Evolutionary conservation across 1,139 yeast species (phyloP).

Genomic region (Taphrina pruni): DNA sequence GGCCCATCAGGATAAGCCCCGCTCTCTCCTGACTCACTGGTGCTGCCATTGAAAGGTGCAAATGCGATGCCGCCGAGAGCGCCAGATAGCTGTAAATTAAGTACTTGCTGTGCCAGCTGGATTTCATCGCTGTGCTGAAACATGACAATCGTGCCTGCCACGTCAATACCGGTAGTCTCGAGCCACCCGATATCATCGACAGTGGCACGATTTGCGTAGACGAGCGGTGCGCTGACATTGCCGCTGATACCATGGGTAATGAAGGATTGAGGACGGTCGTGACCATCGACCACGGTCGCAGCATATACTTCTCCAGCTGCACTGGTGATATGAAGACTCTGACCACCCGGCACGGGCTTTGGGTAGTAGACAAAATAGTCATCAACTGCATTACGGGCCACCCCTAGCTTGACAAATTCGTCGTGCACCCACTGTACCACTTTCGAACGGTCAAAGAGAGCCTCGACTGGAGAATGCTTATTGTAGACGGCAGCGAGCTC

Average conservation of each 20-base stretch:
- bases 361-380: conserved; percentile 30
- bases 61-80: conserved; percentile 65
- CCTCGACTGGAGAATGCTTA: conserved; percentile 15
- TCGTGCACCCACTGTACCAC: conserved; percentile 28
- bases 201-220: conserved; percentile 72
- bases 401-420: conserved; percentile 25
- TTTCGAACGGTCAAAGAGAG: conserved; percentile 10
- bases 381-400: conserved; percentile 35
- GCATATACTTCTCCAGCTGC: conserved; percentile 8
- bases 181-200: conserved; percentile 62
- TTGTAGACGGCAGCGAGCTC: conserved; percentile 9
- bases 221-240: conserved; percentile 59
- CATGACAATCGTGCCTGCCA: conserved; percentile 60
- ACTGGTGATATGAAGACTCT: conserved; percentile 14
- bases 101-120: conserved; percentile 60
- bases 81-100: conserved; percentile 60
- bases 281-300: conserved; percentile 9
- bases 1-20: conserved; percentile 48
- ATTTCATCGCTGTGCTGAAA: conserved; percentile 64
- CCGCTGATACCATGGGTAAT: conserved; percentile 55
- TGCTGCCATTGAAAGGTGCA: conserved; percentile 52
- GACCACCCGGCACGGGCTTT: not conserved
- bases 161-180: conserved; percentile 52
- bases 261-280: conserved; percentile 6
- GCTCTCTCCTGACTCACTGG: conserved; percentile 40